Percentiles rank a stretch among this genome's conserved stretches.
phyloP scores from a whole-genome alignment of 768 basidiomycete genomes.

The Agaricus bisporus region DNA sequence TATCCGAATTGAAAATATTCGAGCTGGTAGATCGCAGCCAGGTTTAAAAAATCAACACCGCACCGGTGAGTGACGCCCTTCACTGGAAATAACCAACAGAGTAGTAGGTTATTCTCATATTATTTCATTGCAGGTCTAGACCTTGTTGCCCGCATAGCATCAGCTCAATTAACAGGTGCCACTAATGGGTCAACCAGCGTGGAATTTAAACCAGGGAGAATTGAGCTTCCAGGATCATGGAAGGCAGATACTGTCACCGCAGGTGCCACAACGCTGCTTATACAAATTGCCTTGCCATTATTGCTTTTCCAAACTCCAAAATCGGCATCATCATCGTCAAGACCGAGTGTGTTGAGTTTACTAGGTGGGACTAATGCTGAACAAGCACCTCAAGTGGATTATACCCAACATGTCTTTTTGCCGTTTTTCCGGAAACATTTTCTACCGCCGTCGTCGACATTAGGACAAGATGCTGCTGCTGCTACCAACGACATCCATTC shows the following conservation, averaged over 20 bases:
- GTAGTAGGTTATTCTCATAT: not conserved
- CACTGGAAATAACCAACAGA: not conserved
- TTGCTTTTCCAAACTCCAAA: constrained; percentile 46
- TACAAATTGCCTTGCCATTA: constrained; percentile 68
- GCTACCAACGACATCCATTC: too few relatives aligned
- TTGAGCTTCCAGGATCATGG: constrained; percentile 35
- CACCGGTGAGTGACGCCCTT: constrained; percentile 37
- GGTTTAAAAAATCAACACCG: constrained; percentile 72
- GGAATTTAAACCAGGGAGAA: constrained; percentile 48
- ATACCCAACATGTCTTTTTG: constrained; percentile 56
- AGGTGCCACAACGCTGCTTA: constrained; percentile 63
- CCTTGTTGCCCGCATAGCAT: constrained; percentile 56
- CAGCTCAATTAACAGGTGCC: constrained; percentile 50
- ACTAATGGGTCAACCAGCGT: constrained; percentile 44
- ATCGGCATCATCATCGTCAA: not conserved
- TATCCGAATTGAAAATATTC: constrained; percentile 54
- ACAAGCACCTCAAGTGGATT: constrained; percentile 72
- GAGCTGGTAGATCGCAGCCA: constrained; percentile 49
- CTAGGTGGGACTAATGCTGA: constrained; percentile 70
- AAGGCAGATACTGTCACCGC: constrained; percentile 50
- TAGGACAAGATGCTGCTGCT: constrained; percentile 19
- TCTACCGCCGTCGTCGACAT: constrained; percentile 16
- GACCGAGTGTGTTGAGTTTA: constrained; percentile 44
- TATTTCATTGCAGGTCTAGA: constrained; percentile 43
- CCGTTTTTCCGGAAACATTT: constrained; percentile 64